phyloP scores from a whole-genome alignment of 768 basidiomycete species.

The Amanita jacksonii region DNA sequence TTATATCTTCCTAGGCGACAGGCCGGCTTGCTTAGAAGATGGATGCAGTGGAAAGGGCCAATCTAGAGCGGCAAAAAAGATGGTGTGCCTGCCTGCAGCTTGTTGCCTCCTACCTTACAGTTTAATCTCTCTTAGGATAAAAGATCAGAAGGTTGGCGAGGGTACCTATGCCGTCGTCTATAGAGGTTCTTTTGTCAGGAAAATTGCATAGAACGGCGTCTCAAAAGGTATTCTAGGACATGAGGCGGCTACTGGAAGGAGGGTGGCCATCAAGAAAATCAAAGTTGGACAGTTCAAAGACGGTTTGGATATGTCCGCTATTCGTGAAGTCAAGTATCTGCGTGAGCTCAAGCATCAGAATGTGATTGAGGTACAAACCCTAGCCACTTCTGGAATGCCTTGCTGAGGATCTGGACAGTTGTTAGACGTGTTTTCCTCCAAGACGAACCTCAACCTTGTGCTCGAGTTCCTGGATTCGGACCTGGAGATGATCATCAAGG shows the following conservation, averaged over 20 bases:
- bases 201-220: not conserved
- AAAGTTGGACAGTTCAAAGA: constrained; percentile 96
- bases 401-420: constrained; percentile 41
- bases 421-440: constrained; percentile 92
- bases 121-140: constrained; percentile 39
- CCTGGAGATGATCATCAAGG: constrained; percentile 94
- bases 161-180: constrained; percentile 97
- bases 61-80: constrained; percentile 58
- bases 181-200: constrained; percentile 50
- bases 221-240: constrained; percentile 38
- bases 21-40: constrained; percentile 29
- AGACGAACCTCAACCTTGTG: constrained; percentile 94
- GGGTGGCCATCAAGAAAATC: constrained; percentile 97
- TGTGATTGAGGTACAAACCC: constrained; percentile 68
- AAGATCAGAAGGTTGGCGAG: constrained; percentile 78
- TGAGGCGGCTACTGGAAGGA: constrained; percentile 64
- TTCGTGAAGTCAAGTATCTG: constrained; percentile 95
- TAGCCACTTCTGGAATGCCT: not conserved
- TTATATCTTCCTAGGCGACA: no score
- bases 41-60: constrained; percentile 80
- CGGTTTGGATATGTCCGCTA: constrained; percentile 97
- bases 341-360: constrained; percentile 92
- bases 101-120: not conserved
- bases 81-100: constrained; percentile 33
- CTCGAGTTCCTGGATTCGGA: constrained; percentile 95